A percentile compares a stretch with the other conserved stretches of the same genome.
Conservation (phyloP, 2,329 filamentous ascomycete species). For the Cladophialophora psammophila region DNA sequence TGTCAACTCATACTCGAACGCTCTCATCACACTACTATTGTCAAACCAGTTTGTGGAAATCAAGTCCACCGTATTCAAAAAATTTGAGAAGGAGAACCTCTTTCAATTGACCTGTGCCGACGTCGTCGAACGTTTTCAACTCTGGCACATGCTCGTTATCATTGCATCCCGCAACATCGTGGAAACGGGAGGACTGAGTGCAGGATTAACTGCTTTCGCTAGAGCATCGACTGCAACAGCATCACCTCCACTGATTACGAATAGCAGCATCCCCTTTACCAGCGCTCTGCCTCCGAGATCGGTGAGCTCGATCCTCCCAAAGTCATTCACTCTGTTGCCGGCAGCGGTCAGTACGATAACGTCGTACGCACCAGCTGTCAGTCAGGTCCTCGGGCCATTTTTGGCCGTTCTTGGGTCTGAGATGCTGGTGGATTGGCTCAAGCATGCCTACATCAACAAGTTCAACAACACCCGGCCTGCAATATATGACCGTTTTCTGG, state of each 20-base stretch:
- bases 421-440: slow-evolving; percentile 95
- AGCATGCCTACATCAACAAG: slow-evolving; percentile 97
- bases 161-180: slow-evolving; percentile 96
- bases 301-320: slow-evolving; percentile 77
- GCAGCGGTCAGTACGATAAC: slow-evolving; percentile 56
- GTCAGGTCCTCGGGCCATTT: slow-evolving; percentile 90
- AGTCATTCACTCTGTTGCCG: slow-evolving; percentile 88
- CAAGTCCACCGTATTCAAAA: slow-evolving; percentile 98
- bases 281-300: slow-evolving; percentile 60
- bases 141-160: slow-evolving; percentile 97
- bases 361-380: slow-evolving; percentile 57
- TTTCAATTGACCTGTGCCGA: slow-evolving; percentile 97
- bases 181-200: slow-evolving; percentile 84
- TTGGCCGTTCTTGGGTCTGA: slow-evolving; percentile 93
- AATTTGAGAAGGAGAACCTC: slow-evolving; percentile 95
- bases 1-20: slow-evolving; percentile 98
- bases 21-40: slow-evolving; percentile 85
- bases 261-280: slow-evolving; percentile 62
- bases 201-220: slow-evolving; percentile 49
- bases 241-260: slow-evolving; percentile 52
- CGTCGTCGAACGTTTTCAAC: slow-evolving; percentile 92
- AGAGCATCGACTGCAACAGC: slow-evolving; percentile 47
- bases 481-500: slow-evolving; percentile 87
- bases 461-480: slow-evolving; percentile 96
- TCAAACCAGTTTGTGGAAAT: slow-evolving; percentile 99